Evolutionary conservation across 768 basidiomycete species (phyloP), one percentile per base, ranked within the genome.

Genomic region (Rhodotorula taiwanensis): DNA sequence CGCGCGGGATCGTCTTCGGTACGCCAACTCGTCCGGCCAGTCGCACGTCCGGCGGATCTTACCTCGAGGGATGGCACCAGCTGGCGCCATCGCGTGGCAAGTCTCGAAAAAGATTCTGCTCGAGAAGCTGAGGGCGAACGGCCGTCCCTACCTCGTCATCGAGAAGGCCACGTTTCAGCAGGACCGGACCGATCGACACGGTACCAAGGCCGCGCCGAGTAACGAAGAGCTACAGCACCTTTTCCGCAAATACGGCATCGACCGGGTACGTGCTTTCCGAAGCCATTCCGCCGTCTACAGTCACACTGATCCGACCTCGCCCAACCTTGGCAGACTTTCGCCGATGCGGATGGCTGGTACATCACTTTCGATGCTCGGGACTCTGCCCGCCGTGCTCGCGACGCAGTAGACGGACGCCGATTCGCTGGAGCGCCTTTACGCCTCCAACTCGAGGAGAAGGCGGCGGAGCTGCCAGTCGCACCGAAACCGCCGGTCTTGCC

Each of bases 331-430:
- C 36, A 71, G 70, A 61, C 64, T 9, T 66, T 69, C 23, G 64
- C 66, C 51, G 67, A 71, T 56, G 33, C 47, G 16, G 52, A 56
- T 3, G 86, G 84, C 15, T 86, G 88, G 80, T 93, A 91, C 72
- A 81, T 92, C 66, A 87, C 89, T 6, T 97, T 95, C 74, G 72
- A 77, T 25, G 81, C 83, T 7, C 73, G 79, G 4, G 82, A 82
- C 58, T 74, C 81, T 1, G 91, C 91, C 0, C 79, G 83, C 10
- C 79, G 85, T 5, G 87, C 89, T 0, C 80, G 80, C 14, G 81
- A 82, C 68, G 84, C 88, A 5, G 81, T 92, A 34, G 72, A 77
- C 49, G 74, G 74, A 20, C 69, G 72, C 33, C 62, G 66, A 11
- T 64, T 76, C 58, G 52, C 60, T 20, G 60, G 74, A 45, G 63